Percentiles rank a stretch among this genome's conserved stretches.
Conservation (phyloP, 2,329 filamentous ascomycete species). For the Phialocephala sp. region DNA sequence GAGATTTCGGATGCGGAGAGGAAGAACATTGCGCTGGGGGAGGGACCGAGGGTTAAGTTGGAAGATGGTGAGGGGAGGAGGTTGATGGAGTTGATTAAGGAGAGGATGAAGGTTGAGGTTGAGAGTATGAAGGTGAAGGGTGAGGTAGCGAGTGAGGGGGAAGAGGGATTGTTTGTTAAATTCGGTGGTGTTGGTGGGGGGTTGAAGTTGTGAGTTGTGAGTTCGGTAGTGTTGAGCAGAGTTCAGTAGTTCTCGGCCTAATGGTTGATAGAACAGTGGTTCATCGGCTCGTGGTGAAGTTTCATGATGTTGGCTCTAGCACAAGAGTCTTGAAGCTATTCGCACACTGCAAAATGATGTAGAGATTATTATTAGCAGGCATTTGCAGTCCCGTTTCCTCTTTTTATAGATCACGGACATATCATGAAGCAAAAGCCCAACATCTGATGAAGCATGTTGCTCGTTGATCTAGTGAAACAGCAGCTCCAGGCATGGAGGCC, state of each 20-base stretch:
- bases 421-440: not conserved
- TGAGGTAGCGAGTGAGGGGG: not conserved
- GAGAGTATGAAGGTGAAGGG: conserved; percentile 8
- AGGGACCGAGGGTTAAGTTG: conserved; percentile 27
- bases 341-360: no score
- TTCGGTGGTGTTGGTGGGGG: conserved; percentile 4
- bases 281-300: no score
- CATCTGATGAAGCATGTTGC: not conserved
- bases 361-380: no score
- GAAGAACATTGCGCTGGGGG: conserved; percentile 28
- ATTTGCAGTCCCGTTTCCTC: no score
- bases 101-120: conserved; percentile 20
- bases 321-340: no score
- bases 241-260: no score
- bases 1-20: conserved; percentile 29
- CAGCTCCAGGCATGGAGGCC: no score
- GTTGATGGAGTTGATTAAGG: conserved; percentile 17
- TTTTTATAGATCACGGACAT: not conserved
- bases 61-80: conserved; percentile 25
- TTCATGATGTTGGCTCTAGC: not conserved
- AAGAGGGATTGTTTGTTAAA: conserved; percentile 8
- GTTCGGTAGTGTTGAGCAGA: no score
- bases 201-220: conserved; percentile 13
- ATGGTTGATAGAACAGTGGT: no score
- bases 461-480: not conserved